Evolutionary conservation across 2,329 filamentous ascomycete genomes (phyloP).

Genomic region (Amylocarpus encephaloides): DNA sequence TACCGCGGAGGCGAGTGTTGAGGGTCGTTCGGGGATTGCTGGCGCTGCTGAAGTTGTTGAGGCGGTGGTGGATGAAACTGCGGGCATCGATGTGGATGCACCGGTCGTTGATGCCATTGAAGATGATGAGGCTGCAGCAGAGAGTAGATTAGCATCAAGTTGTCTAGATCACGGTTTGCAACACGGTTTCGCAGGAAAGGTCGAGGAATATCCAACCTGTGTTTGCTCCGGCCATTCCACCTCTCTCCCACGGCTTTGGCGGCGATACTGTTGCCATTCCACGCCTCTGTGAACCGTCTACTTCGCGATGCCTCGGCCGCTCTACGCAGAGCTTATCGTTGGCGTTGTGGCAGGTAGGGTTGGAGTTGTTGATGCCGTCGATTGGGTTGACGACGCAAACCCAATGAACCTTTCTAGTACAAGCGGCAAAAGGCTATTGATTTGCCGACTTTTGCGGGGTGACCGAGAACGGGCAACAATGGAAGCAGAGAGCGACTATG

Average conservation of each 20-base stretch:
- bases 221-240: slow-evolving; percentile 33
- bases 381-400: background rate
- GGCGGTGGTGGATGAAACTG: slow-evolving; percentile 36
- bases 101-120: slow-evolving; percentile 34
- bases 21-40: slow-evolving; percentile 72
- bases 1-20: slow-evolving; percentile 69
- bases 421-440: background rate
- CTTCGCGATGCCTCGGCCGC: slow-evolving; percentile 4
- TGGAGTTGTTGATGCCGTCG: slow-evolving; percentile 1
- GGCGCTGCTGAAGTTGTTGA: slow-evolving; percentile 53
- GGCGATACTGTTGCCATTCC: slow-evolving; percentile 61
- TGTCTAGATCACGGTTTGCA: slow-evolving; percentile 9
- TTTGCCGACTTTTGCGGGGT: background rate
- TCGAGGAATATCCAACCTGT: slow-evolving; percentile 25
- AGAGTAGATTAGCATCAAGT: slow-evolving; percentile 10
- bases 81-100: slow-evolving; percentile 38
- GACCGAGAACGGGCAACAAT: background rate
- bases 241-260: slow-evolving; percentile 95
- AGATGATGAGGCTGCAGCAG: slow-evolving; percentile 32
- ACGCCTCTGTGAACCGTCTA: slow-evolving; percentile 3
- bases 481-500: background rate
- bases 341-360: slow-evolving; percentile 1
- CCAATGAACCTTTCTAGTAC: background rate
- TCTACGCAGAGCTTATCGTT: slow-evolving; percentile 15
- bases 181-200: slow-evolving; percentile 1